A percentile compares a stretch with the other conserved stretches of the same genome.
These are phyloP conservation scores for Collybia sordida DNA, from an alignment of 768 basidiomycete genomes.

Conservation along the genomic window DNA sequence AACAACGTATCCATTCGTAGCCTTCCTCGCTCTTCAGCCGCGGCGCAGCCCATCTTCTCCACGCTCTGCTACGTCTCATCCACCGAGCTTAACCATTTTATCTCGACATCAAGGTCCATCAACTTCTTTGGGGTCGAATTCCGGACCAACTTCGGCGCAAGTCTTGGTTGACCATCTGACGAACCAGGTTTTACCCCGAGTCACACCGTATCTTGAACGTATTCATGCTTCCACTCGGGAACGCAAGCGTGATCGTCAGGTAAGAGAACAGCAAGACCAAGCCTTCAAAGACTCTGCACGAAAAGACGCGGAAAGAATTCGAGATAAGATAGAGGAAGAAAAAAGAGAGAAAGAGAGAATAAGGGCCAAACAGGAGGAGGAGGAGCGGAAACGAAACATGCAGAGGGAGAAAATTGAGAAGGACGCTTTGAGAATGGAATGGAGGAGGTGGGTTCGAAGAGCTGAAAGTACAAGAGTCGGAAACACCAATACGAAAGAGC, in stretches of 20 bases:
- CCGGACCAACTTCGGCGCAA: constrained; percentile 60
- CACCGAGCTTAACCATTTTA: constrained; percentile 72
- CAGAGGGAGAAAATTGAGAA: constrained; percentile 47
- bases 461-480: constrained; percentile 28
- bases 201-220: constrained; percentile 70
- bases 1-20: constrained; percentile 91
- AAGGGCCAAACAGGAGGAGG: constrained; percentile 25
- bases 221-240: constrained; percentile 52
- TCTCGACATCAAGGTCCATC: constrained; percentile 80
- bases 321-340: constrained; percentile 48
- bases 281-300: constrained; percentile 68
- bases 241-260: constrained; percentile 50
- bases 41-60: constrained; percentile 44
- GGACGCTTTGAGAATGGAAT: constrained; percentile 43
- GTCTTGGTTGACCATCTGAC: constrained; percentile 67
- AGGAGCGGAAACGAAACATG: constrained; percentile 29
- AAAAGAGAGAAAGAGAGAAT: constrained; percentile 33
- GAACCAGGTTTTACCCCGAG: constrained; percentile 76
- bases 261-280: constrained; percentile 81
- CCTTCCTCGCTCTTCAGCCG: constrained; percentile 87
- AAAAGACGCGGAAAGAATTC: constrained; percentile 69
- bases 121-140: constrained; percentile 23
- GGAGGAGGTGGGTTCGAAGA: constrained; percentile 50
- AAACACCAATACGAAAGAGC: constrained; percentile 15
- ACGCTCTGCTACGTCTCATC: constrained; percentile 26